Evolutionary conservation across 1,284 basidiomycete species (phyloP), one percentile per base, ranked within the genome.

Genomic region (Ceratobasidium papillatum): DNA sequence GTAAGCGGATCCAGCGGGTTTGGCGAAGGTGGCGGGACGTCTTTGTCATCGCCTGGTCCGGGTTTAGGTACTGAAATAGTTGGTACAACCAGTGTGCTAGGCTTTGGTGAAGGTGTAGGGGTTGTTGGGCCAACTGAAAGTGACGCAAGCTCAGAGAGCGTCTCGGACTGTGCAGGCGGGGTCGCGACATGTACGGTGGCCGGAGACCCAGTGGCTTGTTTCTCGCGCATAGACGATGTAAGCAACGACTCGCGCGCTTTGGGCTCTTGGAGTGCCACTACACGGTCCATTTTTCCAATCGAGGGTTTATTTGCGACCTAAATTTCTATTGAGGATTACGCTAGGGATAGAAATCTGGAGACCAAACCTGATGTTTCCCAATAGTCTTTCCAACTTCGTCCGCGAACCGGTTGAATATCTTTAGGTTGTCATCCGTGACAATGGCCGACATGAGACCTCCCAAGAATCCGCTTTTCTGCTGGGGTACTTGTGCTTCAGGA

Each of bases 321-420:
- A 0, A 19, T 12, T 34, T 12, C 12, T 3, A 52, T 47, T 38
- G 27, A 38, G 43, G n/a, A 30, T 32, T 54, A 3, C 11, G 75
- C 43, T 76, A 36, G 69, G 36, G 47, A 47, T n/a, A 36, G 30
- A 32, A 52, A 22, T 34, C 27, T 27, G n/a, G 32, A 27, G 34
- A 56, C 72, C 83, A 45, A 76, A 90, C 90, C 84, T 94, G 92
- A 79, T 97, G 95, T 80, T 90, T 95, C 58, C 96, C 96, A 65
- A 98, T 92, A 0, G 94, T 92, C 81, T 94, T 94, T 0, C 96
- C 96, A 75, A 98, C 89, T 78, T 95, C 94, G 82, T 98, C 96
- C 11, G 94, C 95, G 78, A 98, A 86, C 81, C 89, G 90, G 82
- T 94, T 90, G 83, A 94, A 92, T 54, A 93, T 89, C 83, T 90